A percentile compares a stretch with the other conserved stretches of the same genome.
phyloP scores from a whole-genome alignment of 768 basidiomycete species.

The Vararia minispora region DNA sequence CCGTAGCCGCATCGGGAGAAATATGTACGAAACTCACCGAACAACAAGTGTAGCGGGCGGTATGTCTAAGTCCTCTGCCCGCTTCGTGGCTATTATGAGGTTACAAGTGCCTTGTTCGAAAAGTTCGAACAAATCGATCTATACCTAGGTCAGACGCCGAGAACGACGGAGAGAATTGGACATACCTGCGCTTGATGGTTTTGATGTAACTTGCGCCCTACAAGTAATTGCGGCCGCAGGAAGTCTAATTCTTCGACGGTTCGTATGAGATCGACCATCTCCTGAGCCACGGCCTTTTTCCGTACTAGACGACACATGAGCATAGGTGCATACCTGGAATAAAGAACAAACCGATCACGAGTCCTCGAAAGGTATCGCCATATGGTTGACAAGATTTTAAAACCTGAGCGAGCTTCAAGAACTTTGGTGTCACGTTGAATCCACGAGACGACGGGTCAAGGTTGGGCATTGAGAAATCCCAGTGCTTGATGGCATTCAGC shows the following conservation, averaged over 20 bases:
- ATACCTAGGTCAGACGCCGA: conserved; percentile 1
- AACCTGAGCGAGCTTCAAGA: conserved; percentile 46
- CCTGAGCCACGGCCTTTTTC: conserved; percentile 38
- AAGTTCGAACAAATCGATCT: conserved; percentile 37
- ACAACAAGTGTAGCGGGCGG: conserved; percentile 49
- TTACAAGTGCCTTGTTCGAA: conserved; percentile 51
- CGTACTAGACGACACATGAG: conserved; percentile 32
- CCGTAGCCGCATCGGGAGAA: background rate
- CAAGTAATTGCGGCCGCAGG: conserved; percentile 42
- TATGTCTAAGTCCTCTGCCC: conserved; percentile 48
- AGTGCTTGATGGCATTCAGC: conserved; percentile 40
- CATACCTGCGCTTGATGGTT: conserved; percentile 25
- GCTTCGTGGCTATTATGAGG: conserved; percentile 49
- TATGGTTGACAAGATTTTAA: conserved; percentile 42
- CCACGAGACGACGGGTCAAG: conserved; percentile 41
- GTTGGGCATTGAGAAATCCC: conserved; percentile 56
- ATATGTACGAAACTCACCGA: conserved; percentile 31
- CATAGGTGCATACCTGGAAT: background rate
- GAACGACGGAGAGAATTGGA: background rate
- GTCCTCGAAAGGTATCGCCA: conserved; percentile 50
- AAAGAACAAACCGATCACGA: conserved; percentile 44
- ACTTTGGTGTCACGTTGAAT: conserved; percentile 63
- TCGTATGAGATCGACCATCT: conserved; percentile 49
- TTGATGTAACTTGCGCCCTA: conserved; percentile 24
- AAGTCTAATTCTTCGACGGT: conserved; percentile 40